Evolutionary conservation across 2,329 filamentous ascomycete genomes (phyloP), one percentile per base, ranked within the genome.

Genomic region (Chaetomiaceae sp.): DNA sequence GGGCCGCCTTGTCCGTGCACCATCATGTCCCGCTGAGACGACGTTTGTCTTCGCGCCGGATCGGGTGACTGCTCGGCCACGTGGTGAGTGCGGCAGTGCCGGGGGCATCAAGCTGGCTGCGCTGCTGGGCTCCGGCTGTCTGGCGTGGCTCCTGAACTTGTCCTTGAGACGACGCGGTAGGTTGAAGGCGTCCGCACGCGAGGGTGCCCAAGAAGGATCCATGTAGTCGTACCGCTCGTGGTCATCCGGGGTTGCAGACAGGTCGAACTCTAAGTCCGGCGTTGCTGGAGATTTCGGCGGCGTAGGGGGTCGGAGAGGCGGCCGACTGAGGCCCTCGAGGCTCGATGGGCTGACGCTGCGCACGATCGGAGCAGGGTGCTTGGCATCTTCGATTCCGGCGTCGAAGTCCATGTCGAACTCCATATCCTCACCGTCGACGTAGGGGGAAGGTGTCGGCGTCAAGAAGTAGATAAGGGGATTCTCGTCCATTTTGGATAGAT

Each of bases 381-480:
- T 69, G 44, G 65, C 59, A 54, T 75, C 70, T 57, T 79, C 75
- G 58, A 80, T 80, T 45, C 76, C 75, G 30, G 76, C 76, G 57
- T 79, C 75, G 54, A 72, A 69, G 53, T 76, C 73, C 63, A 74
- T 65, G 17, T 56, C 54, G 17, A 58, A 56, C 38, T 58, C 55
- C 59, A 73, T 68, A 52, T 65, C 65, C 36, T 66, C 60, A 33
- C 68, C 60, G 24, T 70, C 62, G 15, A 59, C 60, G n/a, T 59
- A 57, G 14, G 54, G 62, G 10, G 65, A 63, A 1, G 72, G 66
- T 0, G 69, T 65, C 1, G 76, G 72, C 1, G 75, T 77, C 34
- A 79, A 68, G 53, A 79, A 80, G 59, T 76, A 78, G 38, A 68
- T 73, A 42, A 79, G 66, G 14, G 76, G 76, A 52, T 78, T 71